phyloP scores from a whole-genome alignment of 306 rosid genomes.

The Herpetospermum pedunculosum region DNA sequence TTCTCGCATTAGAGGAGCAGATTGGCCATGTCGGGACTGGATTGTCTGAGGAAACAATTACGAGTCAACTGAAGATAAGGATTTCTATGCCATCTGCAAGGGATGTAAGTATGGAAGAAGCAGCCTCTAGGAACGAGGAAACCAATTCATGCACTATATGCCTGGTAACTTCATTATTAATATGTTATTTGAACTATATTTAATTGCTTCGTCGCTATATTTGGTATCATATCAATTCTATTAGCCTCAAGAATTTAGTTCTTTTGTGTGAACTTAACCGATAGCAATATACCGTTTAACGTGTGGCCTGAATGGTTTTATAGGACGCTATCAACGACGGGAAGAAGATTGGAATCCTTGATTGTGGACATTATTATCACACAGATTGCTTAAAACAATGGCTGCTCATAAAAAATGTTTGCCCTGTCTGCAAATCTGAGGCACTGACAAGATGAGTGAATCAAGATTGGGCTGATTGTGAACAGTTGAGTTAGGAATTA shows the following conservation, averaged over 20 bases:
- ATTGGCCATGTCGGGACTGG: constrained; percentile 83
- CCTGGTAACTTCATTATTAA: constrained; percentile 42
- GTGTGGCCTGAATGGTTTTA: background rate
- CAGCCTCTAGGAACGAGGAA: constrained; percentile 38
- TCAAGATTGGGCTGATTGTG: background rate
- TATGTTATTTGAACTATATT: background rate
- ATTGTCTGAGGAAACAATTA: constrained; percentile 58
- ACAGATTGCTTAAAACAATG: constrained; percentile 66
- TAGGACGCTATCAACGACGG: constrained; percentile 50
- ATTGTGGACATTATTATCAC: constrained; percentile 77
- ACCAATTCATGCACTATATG: constrained; percentile 68
- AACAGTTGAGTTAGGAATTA: constrained; percentile 10
- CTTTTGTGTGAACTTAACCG: background rate
- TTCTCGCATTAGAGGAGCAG: constrained; percentile 85
- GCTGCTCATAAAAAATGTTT: constrained; percentile 75
- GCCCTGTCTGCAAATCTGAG: constrained; percentile 92
- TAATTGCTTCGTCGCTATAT: background rate
- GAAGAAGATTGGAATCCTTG: constrained; percentile 53
- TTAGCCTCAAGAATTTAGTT: background rate
- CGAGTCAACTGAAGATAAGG: constrained; percentile 33
- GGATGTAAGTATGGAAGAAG: constrained; percentile 34
- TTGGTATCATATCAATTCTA: background rate
- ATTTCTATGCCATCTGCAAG: constrained; percentile 18
- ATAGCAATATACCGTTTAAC: background rate
- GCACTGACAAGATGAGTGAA: constrained; percentile 30